Percentiles rank a stretch among this genome's conserved stretches.
phyloP scores from a whole-genome alignment of 2,329 filamentous ascomycete species.

The Macroventuria anomochaeta region DNA sequence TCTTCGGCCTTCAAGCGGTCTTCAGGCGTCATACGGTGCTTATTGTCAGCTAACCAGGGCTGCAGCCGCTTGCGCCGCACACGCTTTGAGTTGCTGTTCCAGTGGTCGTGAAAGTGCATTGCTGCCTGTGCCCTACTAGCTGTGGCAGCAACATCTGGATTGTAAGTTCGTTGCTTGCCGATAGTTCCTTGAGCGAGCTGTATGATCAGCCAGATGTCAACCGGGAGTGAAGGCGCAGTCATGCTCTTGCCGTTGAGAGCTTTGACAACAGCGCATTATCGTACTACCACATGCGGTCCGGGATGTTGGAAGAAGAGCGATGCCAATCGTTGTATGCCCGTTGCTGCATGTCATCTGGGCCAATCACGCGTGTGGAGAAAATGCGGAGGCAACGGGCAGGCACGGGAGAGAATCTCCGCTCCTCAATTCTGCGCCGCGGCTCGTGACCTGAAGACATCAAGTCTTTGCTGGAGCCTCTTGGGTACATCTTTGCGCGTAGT shows the following conservation, averaged over 20 bases:
- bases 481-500: conserved; percentile 15
- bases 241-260: conserved; percentile 6
- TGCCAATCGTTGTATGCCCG: conserved; percentile 16
- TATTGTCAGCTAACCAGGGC: conserved; percentile 22
- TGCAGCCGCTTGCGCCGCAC: conserved; percentile 25
- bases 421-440: conserved; percentile 27
- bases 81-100: conserved; percentile 8
- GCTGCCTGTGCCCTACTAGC: background rate
- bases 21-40: conserved; percentile 23
- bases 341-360: conserved; percentile 7
- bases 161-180: conserved; percentile 12
- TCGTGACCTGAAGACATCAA: conserved; percentile 31
- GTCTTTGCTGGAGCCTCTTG: conserved; percentile 21
- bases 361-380: conserved; percentile 19
- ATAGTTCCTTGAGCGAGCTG: background rate
- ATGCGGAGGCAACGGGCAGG: conserved; percentile 13
- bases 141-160: conserved; percentile 15
- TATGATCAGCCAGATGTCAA: conserved; percentile 29
- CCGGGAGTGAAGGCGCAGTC: conserved; percentile 8
- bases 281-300: conserved; percentile 7
- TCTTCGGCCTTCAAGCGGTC: conserved; percentile 20
- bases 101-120: conserved; percentile 3
- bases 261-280: conserved; percentile 5
- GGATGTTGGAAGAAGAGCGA: background rate
- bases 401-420: conserved; percentile 15